Base-by-base conservation (phyloP, 2,329 filamentous ascomycete species). In the Taxawa tesnikishii region DNA sequence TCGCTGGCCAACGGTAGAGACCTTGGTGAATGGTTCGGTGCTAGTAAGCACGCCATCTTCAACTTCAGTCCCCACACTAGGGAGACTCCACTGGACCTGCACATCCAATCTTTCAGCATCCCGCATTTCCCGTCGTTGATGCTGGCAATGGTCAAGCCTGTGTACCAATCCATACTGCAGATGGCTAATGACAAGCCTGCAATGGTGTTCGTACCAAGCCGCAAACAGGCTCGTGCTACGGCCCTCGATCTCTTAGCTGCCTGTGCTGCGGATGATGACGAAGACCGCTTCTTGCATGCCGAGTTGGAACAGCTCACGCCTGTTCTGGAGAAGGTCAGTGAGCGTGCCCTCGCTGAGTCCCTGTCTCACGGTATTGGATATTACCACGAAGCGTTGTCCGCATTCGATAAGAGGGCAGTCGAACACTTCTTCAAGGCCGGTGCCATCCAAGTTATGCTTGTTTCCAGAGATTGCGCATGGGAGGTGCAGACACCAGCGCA, bases 91-190 rank as follows among this genome's bases (percentile, higher is more conserved):
- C 64, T 98, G 18, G 88, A 96, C 54, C 72, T 98, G 36, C 85
- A 94, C 53, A 80, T 98, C 29, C 90, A 98, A 57, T 88, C 87
- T 1, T 98, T 90, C 61, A 83, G 79, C 16, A 93, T 94, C 38
- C 85, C 92, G 28, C 92, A 98, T 53, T 94, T 94, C 62, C 92
- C 90, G 4, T 96, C 90, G 8, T 70, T 98, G 25, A 98, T 98
- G 90, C 72, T 98, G 44, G 87, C 90, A 10, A 98, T 98, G 90
- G 84, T 87, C 11, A 88, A 92, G 56, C 92, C 92, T 13, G 79
- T 84, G 1, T 96, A 94, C 54, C 67, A 83, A 38, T 82, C 88
- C 3, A 83, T 98, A 43, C 73, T 84, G 3, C 84, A 93, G 48
- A 73, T 93, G 54, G 92, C 90, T 5, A 43, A 29, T 8, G 79